Conservation (phyloP, 1,139 yeast genomes). For the Groenewaldozyma sp. region DNA sequence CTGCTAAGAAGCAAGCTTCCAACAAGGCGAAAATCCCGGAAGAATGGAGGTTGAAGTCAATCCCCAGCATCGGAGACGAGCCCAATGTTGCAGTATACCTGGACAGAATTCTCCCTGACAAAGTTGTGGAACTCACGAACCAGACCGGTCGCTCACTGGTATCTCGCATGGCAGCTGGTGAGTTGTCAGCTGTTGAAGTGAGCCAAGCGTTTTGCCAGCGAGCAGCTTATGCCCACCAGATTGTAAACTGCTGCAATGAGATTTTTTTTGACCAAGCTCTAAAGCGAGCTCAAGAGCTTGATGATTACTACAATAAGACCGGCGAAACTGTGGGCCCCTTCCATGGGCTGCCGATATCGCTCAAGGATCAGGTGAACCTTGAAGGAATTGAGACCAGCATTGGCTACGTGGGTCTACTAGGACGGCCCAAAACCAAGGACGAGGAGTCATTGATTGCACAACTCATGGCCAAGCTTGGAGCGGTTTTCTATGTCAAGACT, state of each 20-base stretch:
- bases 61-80: slow-evolving; percentile 9
- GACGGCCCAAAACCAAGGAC: background rate
- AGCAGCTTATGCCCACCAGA: slow-evolving; percentile 50
- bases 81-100: slow-evolving; percentile 11
- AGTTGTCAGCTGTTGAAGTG: slow-evolving; percentile 11
- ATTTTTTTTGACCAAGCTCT: slow-evolving; percentile 26
- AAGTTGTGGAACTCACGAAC: slow-evolving; percentile 10
- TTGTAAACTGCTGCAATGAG: slow-evolving; percentile 34
- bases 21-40: slow-evolving; percentile 8
- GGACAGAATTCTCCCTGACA: slow-evolving; percentile 9
- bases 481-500: slow-evolving; percentile 47
- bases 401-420: slow-evolving; percentile 9
- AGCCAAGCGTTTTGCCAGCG: slow-evolving; percentile 38
- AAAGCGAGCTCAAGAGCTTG: slow-evolving; percentile 33
- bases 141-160: slow-evolving; percentile 4
- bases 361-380: slow-evolving; percentile 54
- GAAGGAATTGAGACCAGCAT: slow-evolving; percentile 29
- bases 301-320: slow-evolving; percentile 27
- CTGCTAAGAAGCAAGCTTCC: slow-evolving; percentile 6
- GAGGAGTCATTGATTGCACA: slow-evolving; percentile 4
- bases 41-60: slow-evolving; percentile 7
- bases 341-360: slow-evolving; percentile 47
- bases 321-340: slow-evolving; percentile 38
- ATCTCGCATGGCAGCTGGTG: slow-evolving; percentile 4
- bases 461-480: slow-evolving; percentile 38